Percentiles rank a stretch among this genome's conserved stretches.
phyloP scores from a whole-genome alignment of 805 yeast genomes.

The Wickerhamiella bombiphila region DNA sequence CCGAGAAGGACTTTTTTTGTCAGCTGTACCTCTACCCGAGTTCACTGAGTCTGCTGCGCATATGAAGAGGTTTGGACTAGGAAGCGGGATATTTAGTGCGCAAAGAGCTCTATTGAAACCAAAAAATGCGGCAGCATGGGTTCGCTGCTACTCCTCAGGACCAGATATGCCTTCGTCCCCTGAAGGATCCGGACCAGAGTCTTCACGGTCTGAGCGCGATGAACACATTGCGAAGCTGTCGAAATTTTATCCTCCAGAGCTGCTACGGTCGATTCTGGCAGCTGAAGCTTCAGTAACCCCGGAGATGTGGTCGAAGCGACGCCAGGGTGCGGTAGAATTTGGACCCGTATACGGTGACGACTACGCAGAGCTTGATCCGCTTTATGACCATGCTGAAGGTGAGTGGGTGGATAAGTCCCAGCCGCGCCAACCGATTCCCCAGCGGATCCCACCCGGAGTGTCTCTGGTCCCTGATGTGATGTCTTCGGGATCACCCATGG shows the following conservation, averaged over 20 bases:
- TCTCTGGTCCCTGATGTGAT: constrained; percentile 22
- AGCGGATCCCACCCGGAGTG: constrained; percentile 36
- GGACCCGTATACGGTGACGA: constrained; percentile 64
- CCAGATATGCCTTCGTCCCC: no score
- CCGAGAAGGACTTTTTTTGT: no score
- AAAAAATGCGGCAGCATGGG: no score
- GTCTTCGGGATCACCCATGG: constrained; percentile 18
- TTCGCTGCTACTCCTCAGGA: no score
- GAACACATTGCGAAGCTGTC: constrained; percentile 43
- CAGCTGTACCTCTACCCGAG: no score
- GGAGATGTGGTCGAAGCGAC: constrained; percentile 35
- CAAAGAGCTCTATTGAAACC: no score
- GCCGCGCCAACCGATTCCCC: constrained; percentile 46
- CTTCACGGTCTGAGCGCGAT: constrained; percentile 7
- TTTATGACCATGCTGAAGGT: constrained; percentile 51
- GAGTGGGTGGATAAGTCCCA: constrained; percentile 33
- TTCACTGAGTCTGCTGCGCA: no score
- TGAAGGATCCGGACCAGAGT: background rate
- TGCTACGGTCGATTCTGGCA: constrained; percentile 64
- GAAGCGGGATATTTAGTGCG: no score
- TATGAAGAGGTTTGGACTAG: no score
- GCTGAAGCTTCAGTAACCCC: constrained; percentile 69
- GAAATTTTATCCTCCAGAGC: constrained; percentile 68
- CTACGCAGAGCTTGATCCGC: constrained; percentile 52
- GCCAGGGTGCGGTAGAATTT: constrained; percentile 35